Evolutionary conservation across 2,329 filamentous ascomycete species (phyloP).

Genomic region (Microdochium bolleyi): DNA sequence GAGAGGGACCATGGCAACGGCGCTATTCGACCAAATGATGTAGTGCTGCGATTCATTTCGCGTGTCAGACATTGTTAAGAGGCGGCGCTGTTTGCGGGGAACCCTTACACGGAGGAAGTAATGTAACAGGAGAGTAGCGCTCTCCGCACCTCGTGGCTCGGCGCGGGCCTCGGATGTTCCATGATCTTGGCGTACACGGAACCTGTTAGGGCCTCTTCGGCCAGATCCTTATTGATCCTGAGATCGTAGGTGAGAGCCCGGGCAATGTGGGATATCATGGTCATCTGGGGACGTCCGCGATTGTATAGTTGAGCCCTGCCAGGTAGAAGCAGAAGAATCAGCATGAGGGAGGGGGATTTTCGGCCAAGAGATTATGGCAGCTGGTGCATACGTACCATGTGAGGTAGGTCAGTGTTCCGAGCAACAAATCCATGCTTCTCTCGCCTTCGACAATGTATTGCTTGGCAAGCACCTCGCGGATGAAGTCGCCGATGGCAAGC

Average conservation of each 20-base stretch:
- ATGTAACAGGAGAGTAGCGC: not conserved
- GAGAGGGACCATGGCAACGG: not conserved
- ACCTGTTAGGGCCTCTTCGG: not conserved
- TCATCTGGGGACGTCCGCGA: not conserved
- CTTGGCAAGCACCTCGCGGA: not conserved
- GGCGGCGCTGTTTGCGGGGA: not conserved
- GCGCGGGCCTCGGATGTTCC: not conserved
- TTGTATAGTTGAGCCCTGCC: not conserved
- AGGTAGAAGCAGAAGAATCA: not conserved
- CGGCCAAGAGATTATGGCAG: not conserved
- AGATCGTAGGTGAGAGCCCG: not conserved
- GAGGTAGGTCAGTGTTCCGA: not conserved
- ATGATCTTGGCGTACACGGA: not conserved
- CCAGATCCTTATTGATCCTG: not conserved
- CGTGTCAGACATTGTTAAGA: not conserved
- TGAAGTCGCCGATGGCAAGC: not conserved
- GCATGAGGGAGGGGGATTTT: not conserved
- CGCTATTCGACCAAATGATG: not conserved
- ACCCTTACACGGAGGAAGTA: not conserved
- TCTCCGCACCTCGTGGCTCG: not conserved
- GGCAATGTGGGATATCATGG: not conserved
- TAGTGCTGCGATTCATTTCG: not conserved
- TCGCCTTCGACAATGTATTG: not conserved
- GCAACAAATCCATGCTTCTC: not conserved
- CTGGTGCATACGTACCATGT: not conserved